Evolutionary conservation across 2,329 filamentous ascomycete species (phyloP).

Genomic region (Exophiala aquamarina): DNA sequence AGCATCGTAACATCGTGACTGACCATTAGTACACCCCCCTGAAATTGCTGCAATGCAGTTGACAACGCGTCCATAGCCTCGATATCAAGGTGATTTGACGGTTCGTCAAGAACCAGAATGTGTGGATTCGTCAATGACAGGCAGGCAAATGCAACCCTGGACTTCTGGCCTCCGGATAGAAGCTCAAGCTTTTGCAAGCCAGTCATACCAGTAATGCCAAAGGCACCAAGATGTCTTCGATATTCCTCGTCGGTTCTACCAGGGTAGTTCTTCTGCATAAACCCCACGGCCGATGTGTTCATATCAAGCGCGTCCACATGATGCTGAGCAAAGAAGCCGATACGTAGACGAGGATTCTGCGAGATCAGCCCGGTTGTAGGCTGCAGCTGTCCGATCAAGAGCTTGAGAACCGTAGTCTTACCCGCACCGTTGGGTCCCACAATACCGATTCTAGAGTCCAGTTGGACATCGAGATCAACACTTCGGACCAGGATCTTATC

Average conservation of each 20-base stretch:
- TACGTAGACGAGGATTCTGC: conserved; percentile 79
- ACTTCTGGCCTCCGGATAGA: conserved; percentile 96
- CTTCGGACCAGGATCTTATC: conserved; percentile 79
- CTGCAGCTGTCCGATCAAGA: conserved; percentile 84
- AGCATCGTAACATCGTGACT: conserved; percentile 99
- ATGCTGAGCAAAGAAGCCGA: conserved; percentile 98
- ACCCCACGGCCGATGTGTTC: conserved; percentile 82
- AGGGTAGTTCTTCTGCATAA: conserved; percentile 91
- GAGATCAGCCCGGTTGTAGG: conserved; percentile 80
- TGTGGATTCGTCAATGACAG: conserved; percentile 90
- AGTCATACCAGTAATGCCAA: conserved; percentile 85
- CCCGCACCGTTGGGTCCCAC: conserved; percentile 98
- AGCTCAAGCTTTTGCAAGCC: conserved; percentile 94
- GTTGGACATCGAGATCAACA: conserved; percentile 93
- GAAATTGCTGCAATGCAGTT: conserved; percentile 78
- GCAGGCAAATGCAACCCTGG: conserved; percentile 96
- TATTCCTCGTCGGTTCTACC: conserved; percentile 96
- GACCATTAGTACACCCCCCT: conserved; percentile 96
- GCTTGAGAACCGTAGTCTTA: conserved; percentile 97
- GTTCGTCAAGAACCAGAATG: conserved; percentile 96
- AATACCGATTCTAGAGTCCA: conserved; percentile 97
- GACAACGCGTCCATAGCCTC: conserved; percentile 97
- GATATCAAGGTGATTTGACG: conserved; percentile 97
- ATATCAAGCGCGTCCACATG: conserved; percentile 96
- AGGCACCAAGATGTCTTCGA: conserved; percentile 86